A percentile compares a stretch with the other conserved stretches of the same genome.
Conservation (phyloP, 2,329 filamentous ascomycete species). For the Hypocreales sp. region DNA sequence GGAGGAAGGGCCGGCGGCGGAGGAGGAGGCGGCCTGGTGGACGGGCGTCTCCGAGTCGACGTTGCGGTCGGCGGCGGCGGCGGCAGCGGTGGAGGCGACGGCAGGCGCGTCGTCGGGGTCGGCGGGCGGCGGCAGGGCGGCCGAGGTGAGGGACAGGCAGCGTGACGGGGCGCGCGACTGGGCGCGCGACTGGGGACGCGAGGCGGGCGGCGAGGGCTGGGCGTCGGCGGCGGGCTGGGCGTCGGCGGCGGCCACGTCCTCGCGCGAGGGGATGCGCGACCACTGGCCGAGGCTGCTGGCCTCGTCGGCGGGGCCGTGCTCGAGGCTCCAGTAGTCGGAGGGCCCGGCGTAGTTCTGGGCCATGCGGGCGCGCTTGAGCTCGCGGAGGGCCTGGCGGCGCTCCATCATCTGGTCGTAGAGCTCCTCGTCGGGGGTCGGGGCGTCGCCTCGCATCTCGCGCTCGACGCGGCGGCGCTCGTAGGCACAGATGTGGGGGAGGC, state of each 20-base stretch:
- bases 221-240: conserved; percentile 16
- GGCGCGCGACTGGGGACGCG: conserved; percentile 26
- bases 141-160: conserved; percentile 29
- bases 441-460: conserved; percentile 47
- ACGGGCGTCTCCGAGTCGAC: conserved; percentile 39
- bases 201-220: conserved; percentile 21
- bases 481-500: conserved; percentile 64
- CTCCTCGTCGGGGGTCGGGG: conserved; percentile 43
- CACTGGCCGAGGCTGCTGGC: conserved; percentile 21
- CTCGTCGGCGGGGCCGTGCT: conserved; percentile 52
- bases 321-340: conserved; percentile 67
- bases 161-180: conserved; percentile 33
- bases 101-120: conserved; percentile 22
- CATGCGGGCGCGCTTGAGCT: conserved; percentile 40
- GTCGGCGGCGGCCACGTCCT: conserved; percentile 22
- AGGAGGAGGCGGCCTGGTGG: conserved; percentile 34
- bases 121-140: conserved; percentile 7
- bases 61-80: conserved; percentile 17
- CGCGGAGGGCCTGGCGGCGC: conserved; percentile 40
- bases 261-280: conserved; percentile 25
- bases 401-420: conserved; percentile 43
- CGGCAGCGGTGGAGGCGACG: conserved; percentile 1
- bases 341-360: conserved; percentile 32
- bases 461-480: conserved; percentile 73
- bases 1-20: conserved; percentile 64